Evolutionary conservation across 345 rosid genomes (phyloP).

Genomic region (Noccaea bulbosa): DNA sequence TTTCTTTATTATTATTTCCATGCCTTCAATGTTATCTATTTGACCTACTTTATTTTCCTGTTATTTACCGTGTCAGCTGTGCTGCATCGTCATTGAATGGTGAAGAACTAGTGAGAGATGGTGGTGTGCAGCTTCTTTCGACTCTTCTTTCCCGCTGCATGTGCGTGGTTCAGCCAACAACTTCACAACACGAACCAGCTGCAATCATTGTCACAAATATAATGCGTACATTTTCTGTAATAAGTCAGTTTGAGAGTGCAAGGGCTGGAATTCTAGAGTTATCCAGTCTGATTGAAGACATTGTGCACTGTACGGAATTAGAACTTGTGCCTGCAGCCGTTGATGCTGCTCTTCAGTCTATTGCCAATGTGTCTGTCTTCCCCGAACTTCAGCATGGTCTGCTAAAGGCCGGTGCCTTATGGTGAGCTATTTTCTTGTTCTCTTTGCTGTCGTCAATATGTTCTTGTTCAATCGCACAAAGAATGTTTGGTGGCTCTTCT

Average conservation of each 20-base stretch:
- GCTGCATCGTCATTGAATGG: constrained; percentile 97
- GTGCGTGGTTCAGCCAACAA: constrained; percentile 94
- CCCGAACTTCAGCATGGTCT: constrained; percentile 80
- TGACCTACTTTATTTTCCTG: constrained; percentile 1
- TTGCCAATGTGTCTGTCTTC: constrained; percentile 82
- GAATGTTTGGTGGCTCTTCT: constrained; percentile 16
- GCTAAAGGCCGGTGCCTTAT: constrained; percentile 88
- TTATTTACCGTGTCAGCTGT: constrained; percentile 57
- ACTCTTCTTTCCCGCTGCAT: constrained; percentile 94
- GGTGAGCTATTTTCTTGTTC: constrained; percentile 55
- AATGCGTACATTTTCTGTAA: constrained; percentile 82
- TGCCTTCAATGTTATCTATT: constrained; percentile 34
- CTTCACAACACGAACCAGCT: constrained; percentile 86
- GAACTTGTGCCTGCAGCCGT: constrained; percentile 92
- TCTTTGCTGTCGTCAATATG: not conserved
- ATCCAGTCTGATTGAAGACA: constrained; percentile 77
- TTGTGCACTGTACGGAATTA: constrained; percentile 95
- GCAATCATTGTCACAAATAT: constrained; percentile 91
- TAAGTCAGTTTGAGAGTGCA: constrained; percentile 94
- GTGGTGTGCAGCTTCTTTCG: constrained; percentile 87
- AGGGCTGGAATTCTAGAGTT: constrained; percentile 75
- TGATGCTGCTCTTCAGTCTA: constrained; percentile 89
- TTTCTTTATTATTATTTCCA: constrained; percentile 6
- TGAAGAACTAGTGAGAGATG: constrained; percentile 98
- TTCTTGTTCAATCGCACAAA: not conserved